Evolutionary conservation across 192 early-diverging fungal genomes (phyloP).

Genomic region (Chytriomyces hyalinus): DNA sequence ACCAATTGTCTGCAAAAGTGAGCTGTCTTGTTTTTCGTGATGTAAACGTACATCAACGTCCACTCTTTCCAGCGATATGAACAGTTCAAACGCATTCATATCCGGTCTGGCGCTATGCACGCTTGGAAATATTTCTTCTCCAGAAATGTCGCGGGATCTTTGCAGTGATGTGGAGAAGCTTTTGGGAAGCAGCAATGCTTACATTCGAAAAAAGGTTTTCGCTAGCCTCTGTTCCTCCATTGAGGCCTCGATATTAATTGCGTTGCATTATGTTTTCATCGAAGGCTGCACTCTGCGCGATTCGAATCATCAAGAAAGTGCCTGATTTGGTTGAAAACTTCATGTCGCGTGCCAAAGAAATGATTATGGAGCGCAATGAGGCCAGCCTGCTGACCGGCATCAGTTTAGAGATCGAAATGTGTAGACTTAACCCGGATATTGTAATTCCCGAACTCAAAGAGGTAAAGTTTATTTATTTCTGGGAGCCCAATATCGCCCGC

Average conservation of each 20-base stretch:
- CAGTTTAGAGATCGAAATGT: slow-evolving; percentile 89
- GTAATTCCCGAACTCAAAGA: slow-evolving; percentile 72
- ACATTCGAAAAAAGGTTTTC: slow-evolving; percentile 91
- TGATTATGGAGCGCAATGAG: slow-evolving; percentile 91
- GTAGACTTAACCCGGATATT: slow-evolving; percentile 69
- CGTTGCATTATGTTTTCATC: neutral
- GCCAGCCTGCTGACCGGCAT: slow-evolving; percentile 91
- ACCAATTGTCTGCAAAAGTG: slow-evolving; percentile 98
- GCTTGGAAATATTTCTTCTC: slow-evolving; percentile 91
- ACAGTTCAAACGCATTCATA: slow-evolving; percentile 92
- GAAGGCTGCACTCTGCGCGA: slow-evolving; percentile 87
- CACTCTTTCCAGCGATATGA: slow-evolving; percentile 77
- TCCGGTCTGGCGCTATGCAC: slow-evolving; percentile 95
- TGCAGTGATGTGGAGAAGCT: slow-evolving; percentile 92
- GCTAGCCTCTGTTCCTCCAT: neutral
- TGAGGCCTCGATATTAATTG: slow-evolving; percentile 10
- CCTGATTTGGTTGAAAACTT: slow-evolving; percentile 93
- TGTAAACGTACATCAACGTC: neutral
- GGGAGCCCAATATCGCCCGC: neutral
- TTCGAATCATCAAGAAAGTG: slow-evolving; percentile 89
- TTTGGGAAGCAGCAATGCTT: slow-evolving; percentile 87
- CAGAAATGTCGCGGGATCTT: slow-evolving; percentile 93
- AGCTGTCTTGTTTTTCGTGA: slow-evolving; percentile 23
- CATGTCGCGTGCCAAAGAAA: slow-evolving; percentile 67
- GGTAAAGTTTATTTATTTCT: neutral